Evolutionary conservation across 75 land plant species (phyloP).

Genomic region (Cryptomeria japonica): DNA sequence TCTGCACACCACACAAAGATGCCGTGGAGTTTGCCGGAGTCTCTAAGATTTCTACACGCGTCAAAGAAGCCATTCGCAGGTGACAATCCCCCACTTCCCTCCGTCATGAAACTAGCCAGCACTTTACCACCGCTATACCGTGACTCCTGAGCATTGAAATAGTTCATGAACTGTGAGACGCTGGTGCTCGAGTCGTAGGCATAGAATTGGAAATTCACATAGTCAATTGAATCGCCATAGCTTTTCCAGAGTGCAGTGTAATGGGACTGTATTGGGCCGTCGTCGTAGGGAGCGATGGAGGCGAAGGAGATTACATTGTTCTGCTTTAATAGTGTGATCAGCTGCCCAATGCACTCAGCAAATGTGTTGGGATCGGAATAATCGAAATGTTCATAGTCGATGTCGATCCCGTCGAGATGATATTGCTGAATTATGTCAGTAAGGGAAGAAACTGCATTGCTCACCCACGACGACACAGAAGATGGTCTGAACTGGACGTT

Average conservation of each 20-base stretch:
- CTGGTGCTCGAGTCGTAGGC: constrained; percentile 21
- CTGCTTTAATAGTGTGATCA: constrained; percentile 22
- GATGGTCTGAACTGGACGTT: not conserved
- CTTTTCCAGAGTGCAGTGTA: not conserved
- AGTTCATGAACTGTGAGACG: constrained; percentile 18
- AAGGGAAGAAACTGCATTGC: constrained; percentile 10
- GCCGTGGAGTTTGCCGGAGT: no score
- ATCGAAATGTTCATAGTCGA: constrained; percentile 39
- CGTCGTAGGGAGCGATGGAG: no score
- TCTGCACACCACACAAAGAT: no score
- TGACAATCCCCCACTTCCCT: no score
- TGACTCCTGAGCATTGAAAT: constrained; percentile 21
- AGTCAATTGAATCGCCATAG: constrained; percentile 22
- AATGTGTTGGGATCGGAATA: constrained; percentile 16
- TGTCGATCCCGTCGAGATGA: constrained; percentile 38
- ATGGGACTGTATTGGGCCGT: no score
- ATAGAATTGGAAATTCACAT: constrained; percentile 47
- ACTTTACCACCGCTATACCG: constrained; percentile 9
- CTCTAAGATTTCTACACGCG: no score
- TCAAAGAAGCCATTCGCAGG: no score
- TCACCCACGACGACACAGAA: no score
- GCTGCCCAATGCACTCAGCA: constrained; percentile 27
- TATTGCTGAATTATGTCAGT: constrained; percentile 24
- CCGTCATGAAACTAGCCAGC: no score
- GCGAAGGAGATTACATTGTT: not conserved